Percentiles rank a stretch among this genome's conserved stretches.
These are phyloP conservation scores for Tilletia setariae DNA, from an alignment of 1,284 basidiomycete species.

Conservation along the genomic window DNA sequence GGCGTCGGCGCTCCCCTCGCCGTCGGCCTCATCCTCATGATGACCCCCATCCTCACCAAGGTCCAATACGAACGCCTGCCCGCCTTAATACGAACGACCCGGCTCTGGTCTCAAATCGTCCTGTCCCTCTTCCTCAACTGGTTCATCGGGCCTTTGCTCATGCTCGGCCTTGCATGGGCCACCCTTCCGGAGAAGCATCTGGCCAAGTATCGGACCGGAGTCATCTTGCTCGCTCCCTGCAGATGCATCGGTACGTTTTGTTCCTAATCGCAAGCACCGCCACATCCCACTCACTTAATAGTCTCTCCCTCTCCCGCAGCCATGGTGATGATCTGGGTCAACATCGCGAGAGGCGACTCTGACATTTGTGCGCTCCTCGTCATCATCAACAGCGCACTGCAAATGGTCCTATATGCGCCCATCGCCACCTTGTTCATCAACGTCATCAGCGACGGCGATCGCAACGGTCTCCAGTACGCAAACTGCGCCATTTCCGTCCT, in stretches of 20 bases:
- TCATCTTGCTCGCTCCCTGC: slow-evolving; percentile 65
- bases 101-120: slow-evolving; percentile 69
- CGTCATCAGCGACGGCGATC: slow-evolving; percentile 58
- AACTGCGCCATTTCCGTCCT: slow-evolving; percentile 70
- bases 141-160: slow-evolving; percentile 71
- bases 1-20: slow-evolving; percentile 51
- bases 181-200: slow-evolving; percentile 66
- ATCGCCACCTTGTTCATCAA: slow-evolving; percentile 74
- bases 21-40: slow-evolving; percentile 70
- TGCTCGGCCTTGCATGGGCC: slow-evolving; percentile 80
- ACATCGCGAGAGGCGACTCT: slow-evolving; percentile 70
- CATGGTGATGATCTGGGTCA: slow-evolving; percentile 60
- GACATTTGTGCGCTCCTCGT: slow-evolving; percentile 73
- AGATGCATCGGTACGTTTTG: slow-evolving; percentile 49
- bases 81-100: slow-evolving; percentile 61
- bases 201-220: slow-evolving; percentile 56
- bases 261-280: not conserved
- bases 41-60: slow-evolving; percentile 77
- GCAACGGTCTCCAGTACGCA: slow-evolving; percentile 65
- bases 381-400: slow-evolving; percentile 63
- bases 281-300: slow-evolving; percentile 38
- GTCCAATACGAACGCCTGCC: slow-evolving; percentile 74
- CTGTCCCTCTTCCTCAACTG: slow-evolving; percentile 76
- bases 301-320: no score
- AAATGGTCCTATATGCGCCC: slow-evolving; percentile 75